Evolutionary conservation across 345 rosid genomes (phyloP), one percentile per base, ranked within the genome.

Genomic region (Hibiscus syriacus): DNA sequence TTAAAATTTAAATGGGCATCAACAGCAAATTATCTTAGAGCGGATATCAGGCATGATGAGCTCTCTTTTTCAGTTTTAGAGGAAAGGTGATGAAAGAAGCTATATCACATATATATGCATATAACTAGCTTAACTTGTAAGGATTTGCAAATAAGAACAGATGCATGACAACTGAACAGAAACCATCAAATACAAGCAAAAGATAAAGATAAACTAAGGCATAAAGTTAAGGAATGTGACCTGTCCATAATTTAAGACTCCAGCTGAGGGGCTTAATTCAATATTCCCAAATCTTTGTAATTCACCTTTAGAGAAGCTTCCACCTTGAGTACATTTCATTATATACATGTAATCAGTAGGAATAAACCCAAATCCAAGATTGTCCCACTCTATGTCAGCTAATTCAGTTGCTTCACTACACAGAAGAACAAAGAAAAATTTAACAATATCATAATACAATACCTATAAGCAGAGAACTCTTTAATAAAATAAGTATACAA

Each of bases 181-280:
- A 9, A 64, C n/a, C 36, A 27, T 64, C 13, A 25, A 2, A 41
- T 43, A 25, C n/a, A 11, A 27, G 30, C 12, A 14, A 8, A 13
- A 57, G 11, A 3, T n/a, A 10, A 43, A 12, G 3, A 54, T 53
- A 6, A 39, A 19, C 16, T 1, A 8, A 41, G n/a, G 13, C 3
- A 70, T 32, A 30, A 14, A 52, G 0, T 13, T n/a, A 20, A 25
- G 66, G 39, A 22, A 65, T 48, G 70, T 43, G 75, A 92, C 99
- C 95, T 94, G 97, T 72, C 96, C 97, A 83, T 90, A 94, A 72
- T 91, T 94, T 73, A 94, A 79, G 12, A 94, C 92, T 25, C 92
- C 96, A 36, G 99, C 87, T 6, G 95, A 89, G 10, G 97, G 99
- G 74, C 72, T 87, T 74, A 94, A 61, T 75, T 90, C 96, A 74